Evolutionary conservation across 495 filamentous ascomycete species (phyloP).

Genomic region (Copromyces sp.): DNA sequence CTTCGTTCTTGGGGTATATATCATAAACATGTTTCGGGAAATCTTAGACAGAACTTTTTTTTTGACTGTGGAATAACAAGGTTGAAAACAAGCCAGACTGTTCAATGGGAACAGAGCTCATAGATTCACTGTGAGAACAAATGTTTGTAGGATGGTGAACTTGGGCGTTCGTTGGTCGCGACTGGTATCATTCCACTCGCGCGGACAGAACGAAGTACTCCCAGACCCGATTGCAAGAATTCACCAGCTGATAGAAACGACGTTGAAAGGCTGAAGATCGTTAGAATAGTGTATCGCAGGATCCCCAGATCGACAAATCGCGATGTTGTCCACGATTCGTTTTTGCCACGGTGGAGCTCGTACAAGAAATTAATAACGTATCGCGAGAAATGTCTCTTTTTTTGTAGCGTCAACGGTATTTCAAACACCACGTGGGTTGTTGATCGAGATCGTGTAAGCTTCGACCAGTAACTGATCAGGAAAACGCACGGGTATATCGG

Average conservation of each 20-base stretch:
- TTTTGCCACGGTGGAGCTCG: neutral
- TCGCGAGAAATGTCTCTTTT: neutral
- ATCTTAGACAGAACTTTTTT: neutral
- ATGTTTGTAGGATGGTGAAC: neutral
- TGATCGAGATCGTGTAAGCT: neutral
- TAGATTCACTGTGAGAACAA: neutral
- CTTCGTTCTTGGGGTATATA: neutral
- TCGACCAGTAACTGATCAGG: neutral
- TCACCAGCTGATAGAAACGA: neutral
- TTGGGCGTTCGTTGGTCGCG: neutral
- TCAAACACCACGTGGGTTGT: neutral
- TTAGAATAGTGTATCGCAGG: neutral
- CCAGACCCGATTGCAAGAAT: too few relatives aligned
- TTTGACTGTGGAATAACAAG: neutral
- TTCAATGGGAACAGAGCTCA: neutral
- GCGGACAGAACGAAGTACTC: too few relatives aligned
- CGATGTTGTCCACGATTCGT: neutral
- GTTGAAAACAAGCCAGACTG: neutral
- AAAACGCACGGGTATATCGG: neutral
- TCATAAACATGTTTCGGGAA: neutral
- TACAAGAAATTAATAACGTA: neutral
- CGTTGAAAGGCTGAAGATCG: neutral
- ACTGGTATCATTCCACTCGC: neutral
- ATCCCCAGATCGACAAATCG: neutral
- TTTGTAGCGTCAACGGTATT: neutral